Percentiles rank a stretch among this genome's conserved stretches.
Evolutionary conservation across 1,284 basidiomycete species (phyloP).

Genomic region (Boletus subluridellus): DNA sequence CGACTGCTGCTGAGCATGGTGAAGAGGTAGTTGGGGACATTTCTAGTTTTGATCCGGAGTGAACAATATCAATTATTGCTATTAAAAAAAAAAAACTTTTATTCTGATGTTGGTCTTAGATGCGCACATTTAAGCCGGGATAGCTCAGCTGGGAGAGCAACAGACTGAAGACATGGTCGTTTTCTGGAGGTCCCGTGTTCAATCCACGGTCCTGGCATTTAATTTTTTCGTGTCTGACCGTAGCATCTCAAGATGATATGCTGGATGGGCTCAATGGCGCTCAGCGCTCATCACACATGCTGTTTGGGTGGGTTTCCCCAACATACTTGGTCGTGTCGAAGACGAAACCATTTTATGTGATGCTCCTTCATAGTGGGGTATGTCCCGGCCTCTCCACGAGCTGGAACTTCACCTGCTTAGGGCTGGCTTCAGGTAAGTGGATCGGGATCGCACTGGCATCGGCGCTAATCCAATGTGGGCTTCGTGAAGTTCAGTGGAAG

Average conservation of each 20-base stretch:
- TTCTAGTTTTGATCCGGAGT: constrained; percentile 25
- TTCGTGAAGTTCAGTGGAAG: constrained; percentile 5
- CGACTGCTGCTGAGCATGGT: constrained; percentile 10
- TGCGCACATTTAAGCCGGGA: not conserved
- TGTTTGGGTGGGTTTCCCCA: not conserved
- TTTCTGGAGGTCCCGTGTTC: constrained; percentile 53
- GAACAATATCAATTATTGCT: not conserved
- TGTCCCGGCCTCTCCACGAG: not conserved
- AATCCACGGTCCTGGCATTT: constrained; percentile 54
- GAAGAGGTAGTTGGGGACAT: constrained; percentile 36
- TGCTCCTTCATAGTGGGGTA: not conserved
- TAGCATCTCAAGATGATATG: not conserved
- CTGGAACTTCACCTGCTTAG: not conserved
- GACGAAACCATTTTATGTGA: not conserved
- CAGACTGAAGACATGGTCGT: constrained; percentile 54
- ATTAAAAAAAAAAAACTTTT: not conserved
- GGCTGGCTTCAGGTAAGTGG: not conserved
- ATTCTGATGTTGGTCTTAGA: not conserved
- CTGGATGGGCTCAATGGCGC: not conserved
- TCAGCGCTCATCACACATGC: not conserved
- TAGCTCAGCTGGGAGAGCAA: constrained; percentile 80
- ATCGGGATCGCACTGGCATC: not conserved
- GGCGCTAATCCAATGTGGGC: not conserved
- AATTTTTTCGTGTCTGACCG: not conserved
- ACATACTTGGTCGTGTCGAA: not conserved